Base-by-base conservation (phyloP, 1,284 basidiomycete genomes). In the Tylopilus orsonianus region DNA sequence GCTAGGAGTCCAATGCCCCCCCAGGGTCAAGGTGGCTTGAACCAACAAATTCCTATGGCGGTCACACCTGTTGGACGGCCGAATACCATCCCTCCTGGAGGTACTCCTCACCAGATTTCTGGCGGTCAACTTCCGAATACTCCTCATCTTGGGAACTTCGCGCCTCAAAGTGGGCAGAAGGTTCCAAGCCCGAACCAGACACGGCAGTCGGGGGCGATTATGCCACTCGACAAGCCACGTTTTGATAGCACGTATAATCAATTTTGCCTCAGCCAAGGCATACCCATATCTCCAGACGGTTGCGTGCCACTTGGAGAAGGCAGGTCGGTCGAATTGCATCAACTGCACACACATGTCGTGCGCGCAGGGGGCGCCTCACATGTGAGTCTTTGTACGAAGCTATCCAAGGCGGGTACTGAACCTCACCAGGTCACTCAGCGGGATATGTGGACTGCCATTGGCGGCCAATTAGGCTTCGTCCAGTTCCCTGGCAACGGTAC, bases 361-460 rank as follows among this genome's bases (percentile, higher is more conserved):
- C 68, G 65, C 27, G 75, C 78, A 58, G 80, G 79, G 46, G 85
- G 85, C 30, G 59, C 59, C 39, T 42, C 49, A 5, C 72, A 70
- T 43, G 86, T 85, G 58, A 58, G 74, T 67, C 19, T 22, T 8
- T 24, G 23, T 20, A 32, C 26, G 4, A 10, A 10, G 30, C n/a
- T 45, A 29, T 44, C 13, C 26, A 32, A 30, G 33, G 32, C 24
- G 41, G 37, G 54, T 44, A 23, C 23, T 50, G 29, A 40, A 48
- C 10, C 10, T 20, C 18, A 49, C n/a, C 44, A 86, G 83, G 77
- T 84, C n/a, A 68, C 70, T 16, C 62, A 69, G 48, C 75, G 75
- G 35, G 83, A 86, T 22, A 53, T 74, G 46, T 90, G 87, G 87
- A 60, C 75, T 12, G 66, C 81, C 38, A 78, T 90, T 50, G 87